Evolutionary conservation across 345 rosid genomes (phyloP), one percentile per base, ranked within the genome.

Genomic region (Draba incana): DNA sequence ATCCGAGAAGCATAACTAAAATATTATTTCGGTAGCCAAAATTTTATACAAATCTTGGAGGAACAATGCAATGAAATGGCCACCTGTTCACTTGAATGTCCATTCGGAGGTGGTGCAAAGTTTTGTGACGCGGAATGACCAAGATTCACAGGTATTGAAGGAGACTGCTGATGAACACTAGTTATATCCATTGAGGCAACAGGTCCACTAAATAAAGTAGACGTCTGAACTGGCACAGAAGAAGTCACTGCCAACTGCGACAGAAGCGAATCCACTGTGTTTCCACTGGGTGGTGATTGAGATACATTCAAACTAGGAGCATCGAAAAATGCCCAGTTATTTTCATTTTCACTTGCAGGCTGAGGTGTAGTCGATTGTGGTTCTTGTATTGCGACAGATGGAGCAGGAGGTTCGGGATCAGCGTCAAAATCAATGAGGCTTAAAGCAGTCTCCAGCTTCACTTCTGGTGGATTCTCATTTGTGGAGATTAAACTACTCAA

Each of bases 361-460:
- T 84, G 94, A 48, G 75, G 68, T 14, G 47, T 13, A 44, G 71
- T 57, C 13, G 76, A 44, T 62, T 77, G 82, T 8, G 80, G 92
- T 31, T 80, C 39, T 74, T 77, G 94, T 27, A 79, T 43, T 25
- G 85, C 62, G 6, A 73, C 68, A 56, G 84, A 62, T 47, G 63
- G 71, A 38, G 52, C 68, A 15, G 85, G 81, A 76, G 90, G 88
- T 75, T 81, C 89, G 10, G 92, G 85, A 76, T 85, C 92, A 69
- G 92, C 81, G 77, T 86, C 97, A 72, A 94, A 91, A 85, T 94
- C 97, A 78, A 94, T 94, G 75, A 94, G 83, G 81, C 99, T 94
- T 63, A 55, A 64, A 61, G 90, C 59, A 54, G 42, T 79, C 81
- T 81, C 88, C 73, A 71, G 16, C 68, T 92, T 88, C 71, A 76